A percentile compares a stretch with the other conserved stretches of the same genome.
phyloP scores from a whole-genome alignment of 805 yeast genomes.

The Metschnikowia reukaufii region DNA sequence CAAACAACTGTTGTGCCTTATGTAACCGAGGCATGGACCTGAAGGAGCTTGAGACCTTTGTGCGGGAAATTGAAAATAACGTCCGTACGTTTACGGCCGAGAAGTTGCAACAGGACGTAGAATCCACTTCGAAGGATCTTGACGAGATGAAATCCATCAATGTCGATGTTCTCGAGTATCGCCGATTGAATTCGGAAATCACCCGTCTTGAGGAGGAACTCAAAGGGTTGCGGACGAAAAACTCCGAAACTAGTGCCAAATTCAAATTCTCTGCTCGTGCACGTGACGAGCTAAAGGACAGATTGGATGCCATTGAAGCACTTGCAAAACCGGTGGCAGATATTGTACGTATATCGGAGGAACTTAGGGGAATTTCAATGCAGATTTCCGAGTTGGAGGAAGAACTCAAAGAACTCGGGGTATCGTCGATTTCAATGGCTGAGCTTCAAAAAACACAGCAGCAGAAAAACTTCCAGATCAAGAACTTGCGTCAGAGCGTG shows the following conservation, averaged over 20 bases:
- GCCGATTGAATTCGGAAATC: conserved; percentile 18
- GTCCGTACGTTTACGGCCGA: conserved; percentile 30
- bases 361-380: conserved; percentile 24
- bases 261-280: neutral
- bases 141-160: conserved; percentile 31
- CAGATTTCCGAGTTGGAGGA: conserved; percentile 30
- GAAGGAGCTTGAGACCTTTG: conserved; percentile 29
- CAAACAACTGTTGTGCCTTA: conserved; percentile 60
- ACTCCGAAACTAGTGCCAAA: neutral
- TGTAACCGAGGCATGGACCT: conserved; percentile 68
- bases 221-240: neutral
- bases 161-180: conserved; percentile 28
- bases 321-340: conserved; percentile 34
- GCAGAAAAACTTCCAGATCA: conserved; percentile 39
- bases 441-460: conserved; percentile 48
- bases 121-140: conserved; percentile 32
- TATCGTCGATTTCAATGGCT: conserved; percentile 35
- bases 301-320: conserved; percentile 18
- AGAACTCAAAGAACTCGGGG: conserved; percentile 41
- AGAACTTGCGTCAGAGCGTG: conserved; percentile 35
- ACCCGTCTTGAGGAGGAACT: neutral
- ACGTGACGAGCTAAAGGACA: conserved; percentile 1
- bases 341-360: conserved; percentile 32
- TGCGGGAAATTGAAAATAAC: conserved; percentile 29
- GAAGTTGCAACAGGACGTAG: conserved; percentile 30